Evolutionary conservation across 2,329 filamentous ascomycete genomes (phyloP), one percentile per base, ranked within the genome.

Genomic region (Aspergillus neoniger): DNA sequence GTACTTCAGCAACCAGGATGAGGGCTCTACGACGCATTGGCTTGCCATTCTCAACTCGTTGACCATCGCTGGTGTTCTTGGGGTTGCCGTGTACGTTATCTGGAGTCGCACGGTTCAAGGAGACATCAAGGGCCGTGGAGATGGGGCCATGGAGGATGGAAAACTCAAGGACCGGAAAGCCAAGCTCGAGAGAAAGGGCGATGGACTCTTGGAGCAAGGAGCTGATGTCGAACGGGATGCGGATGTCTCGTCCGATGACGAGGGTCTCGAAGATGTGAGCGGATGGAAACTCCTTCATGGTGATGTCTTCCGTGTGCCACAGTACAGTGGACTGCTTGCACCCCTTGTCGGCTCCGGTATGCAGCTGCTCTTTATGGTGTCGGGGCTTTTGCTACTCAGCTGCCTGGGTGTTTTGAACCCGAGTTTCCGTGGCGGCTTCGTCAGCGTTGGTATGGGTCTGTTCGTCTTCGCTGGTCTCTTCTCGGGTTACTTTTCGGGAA

Each of bases 271-370:
- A 69, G 92, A 96, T 67, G 84, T 90, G 28, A 91, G 90, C 2
- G 91, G 92, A 54, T 96, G 92, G 92, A 96, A 96, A 74, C 81
- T 95, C 15, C 82, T 96, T 2, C 91, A 96, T 70, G 91, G 86
- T n/a, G 92, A 96, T 74, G 91, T 96, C 4, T 96, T 96, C 79
- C 85, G 92, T 50, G 81, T 88, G 25, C 92, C 92, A 0, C 76
- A 81, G 2, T 85, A 86, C 64, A 91, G 90, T 28, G 85, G 87
- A 55, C 80, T 96, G 2, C 82, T 96, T 41, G 91, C 92, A 0
- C 91, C 92, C 1, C 79, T 96, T 7, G 82, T 96, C 19, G 92
- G 92, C 3, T 96, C 91, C 1, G 92, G 92, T 44, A 92, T 90
- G 82, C 92, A 96, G 77, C 83, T 96, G 1, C 81, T 96, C 10